phyloP scores from a whole-genome alignment of 1,284 basidiomycete genomes.

The Agaricales sp. region DNA sequence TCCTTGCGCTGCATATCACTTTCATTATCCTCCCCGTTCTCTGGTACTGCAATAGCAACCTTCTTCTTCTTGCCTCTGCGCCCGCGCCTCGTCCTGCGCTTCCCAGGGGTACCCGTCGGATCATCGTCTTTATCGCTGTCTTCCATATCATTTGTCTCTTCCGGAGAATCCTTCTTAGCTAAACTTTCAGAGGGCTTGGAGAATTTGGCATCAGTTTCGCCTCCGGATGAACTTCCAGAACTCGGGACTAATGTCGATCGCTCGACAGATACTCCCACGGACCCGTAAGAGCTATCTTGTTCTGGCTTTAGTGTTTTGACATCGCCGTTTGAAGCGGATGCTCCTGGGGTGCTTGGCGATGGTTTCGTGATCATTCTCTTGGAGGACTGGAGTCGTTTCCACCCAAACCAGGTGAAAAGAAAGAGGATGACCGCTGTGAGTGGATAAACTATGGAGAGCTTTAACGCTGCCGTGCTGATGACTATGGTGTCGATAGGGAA shows the following conservation, averaged over 20 bases:
- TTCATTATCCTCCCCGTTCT: conserved; percentile 21
- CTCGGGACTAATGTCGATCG: background rate
- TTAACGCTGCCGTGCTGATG: background rate
- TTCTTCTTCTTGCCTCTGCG: conserved; percentile 41
- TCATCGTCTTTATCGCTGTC: conserved; percentile 54
- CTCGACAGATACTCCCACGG: background rate
- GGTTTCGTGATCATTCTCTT: background rate
- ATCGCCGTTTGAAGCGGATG: too few species aligned
- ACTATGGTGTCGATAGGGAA: background rate
- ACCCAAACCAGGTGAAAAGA: background rate
- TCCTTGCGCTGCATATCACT: conserved; percentile 7
- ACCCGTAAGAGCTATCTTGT: background rate
- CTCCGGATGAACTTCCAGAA: background rate
- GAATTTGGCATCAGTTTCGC: background rate
- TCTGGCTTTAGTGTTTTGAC: background rate
- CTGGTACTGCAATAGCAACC: conserved; percentile 16
- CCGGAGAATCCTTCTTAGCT: conserved; percentile 13
- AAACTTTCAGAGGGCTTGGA: conserved; percentile 12
- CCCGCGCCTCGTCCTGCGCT: conserved; percentile 18
- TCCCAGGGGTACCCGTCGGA: conserved; percentile 32
- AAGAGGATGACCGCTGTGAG: background rate
- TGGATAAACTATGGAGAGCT: background rate
- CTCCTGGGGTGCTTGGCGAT: too few species aligned
- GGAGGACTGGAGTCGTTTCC: background rate
- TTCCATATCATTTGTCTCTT: conserved; percentile 34